These are phyloP conservation scores for Buxus sempervirens DNA, from an alignment of 164 flowering plant species.

Conservation along the genomic window DNA sequence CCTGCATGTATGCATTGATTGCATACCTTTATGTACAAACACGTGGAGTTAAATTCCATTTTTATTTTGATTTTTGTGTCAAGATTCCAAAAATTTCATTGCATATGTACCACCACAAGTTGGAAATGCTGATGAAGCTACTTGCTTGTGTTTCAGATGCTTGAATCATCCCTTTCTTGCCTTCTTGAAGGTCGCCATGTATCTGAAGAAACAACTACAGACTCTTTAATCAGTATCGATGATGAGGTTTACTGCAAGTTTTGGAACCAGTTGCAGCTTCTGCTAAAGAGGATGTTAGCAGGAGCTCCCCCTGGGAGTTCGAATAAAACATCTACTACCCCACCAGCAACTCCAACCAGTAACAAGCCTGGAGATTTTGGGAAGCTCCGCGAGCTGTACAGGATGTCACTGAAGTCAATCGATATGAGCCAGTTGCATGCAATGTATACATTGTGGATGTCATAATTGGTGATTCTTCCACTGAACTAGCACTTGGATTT, in stretches of 20 bases:
- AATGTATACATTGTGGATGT: conserved; percentile 63
- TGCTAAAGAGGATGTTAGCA: conserved; percentile 72
- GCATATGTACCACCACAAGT: not conserved
- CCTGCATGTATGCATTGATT: no score
- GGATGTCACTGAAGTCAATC: conserved; percentile 60
- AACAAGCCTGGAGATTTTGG: conserved; percentile 44
- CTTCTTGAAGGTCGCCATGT: conserved; percentile 75
- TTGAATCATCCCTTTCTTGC: conserved; percentile 68
- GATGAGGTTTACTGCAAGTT: conserved; percentile 43
- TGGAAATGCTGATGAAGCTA: not conserved
- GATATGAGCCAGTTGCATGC: conserved; percentile 47
- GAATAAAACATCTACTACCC: conserved; percentile 29
- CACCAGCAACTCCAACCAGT: conserved; percentile 24
- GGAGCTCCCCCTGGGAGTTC: conserved; percentile 31
- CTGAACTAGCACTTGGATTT: not conserved
- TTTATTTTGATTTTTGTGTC: no score
- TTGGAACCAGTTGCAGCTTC: conserved; percentile 64
- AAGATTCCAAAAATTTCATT: not conserved
- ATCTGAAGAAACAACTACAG: conserved; percentile 23
- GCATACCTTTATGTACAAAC: not conserved
- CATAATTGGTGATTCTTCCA: conserved; percentile 11
- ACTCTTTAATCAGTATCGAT: conserved; percentile 19
- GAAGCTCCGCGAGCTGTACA: conserved; percentile 78
- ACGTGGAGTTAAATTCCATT: not conserved
- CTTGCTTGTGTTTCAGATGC: conserved; percentile 43